A percentile compares a stretch with the other conserved stretches of the same genome.
Conservation (phyloP, 2,329 filamentous ascomycete species). For the Sordariomycetes sp. region DNA sequence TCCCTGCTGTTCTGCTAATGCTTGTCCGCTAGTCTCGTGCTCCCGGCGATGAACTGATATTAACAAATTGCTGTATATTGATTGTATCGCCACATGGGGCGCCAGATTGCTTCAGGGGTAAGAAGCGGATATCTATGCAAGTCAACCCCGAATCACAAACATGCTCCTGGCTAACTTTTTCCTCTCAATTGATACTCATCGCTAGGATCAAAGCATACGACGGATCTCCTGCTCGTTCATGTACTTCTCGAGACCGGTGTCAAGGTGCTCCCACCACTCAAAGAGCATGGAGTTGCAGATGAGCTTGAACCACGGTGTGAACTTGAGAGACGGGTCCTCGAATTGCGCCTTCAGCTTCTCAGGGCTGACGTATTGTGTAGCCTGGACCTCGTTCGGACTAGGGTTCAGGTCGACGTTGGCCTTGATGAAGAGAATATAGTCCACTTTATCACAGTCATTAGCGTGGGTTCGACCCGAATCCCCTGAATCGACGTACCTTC, state of each 20-base stretch:
- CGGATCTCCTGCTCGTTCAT: conserved; percentile 79
- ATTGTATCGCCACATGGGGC: too few species aligned
- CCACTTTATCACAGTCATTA: conserved; percentile 47
- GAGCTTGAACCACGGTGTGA: conserved; percentile 98
- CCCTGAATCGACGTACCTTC: conserved; percentile 92
- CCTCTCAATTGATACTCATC: conserved; percentile 1
- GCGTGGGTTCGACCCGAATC: too few species aligned
- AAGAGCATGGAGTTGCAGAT: conserved; percentile 98
- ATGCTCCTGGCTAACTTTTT: conserved; percentile 4
- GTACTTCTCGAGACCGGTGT: conserved; percentile 75
- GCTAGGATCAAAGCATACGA: conserved; percentile 50
- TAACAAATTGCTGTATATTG: too few species aligned
- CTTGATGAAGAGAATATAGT: conserved; percentile 98
- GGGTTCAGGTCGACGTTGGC: conserved; percentile 74
- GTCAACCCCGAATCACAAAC: conserved; percentile 11
- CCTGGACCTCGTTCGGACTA: conserved; percentile 85
- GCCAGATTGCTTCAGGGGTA: conserved; percentile 1
- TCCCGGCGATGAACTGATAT: too few species aligned
- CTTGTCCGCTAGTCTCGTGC: too few species aligned
- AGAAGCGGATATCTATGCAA: conserved; percentile 17
- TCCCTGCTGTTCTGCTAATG: too few species aligned
- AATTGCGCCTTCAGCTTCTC: conserved; percentile 82
- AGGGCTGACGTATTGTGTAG: conserved; percentile 73
- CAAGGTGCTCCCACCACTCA: conserved; percentile 89
- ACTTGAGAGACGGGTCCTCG: conserved; percentile 67